These are phyloP conservation scores for Tephrocybe sp. DNA, from an alignment of 768 basidiomycete genomes.

Conservation along the genomic window DNA sequence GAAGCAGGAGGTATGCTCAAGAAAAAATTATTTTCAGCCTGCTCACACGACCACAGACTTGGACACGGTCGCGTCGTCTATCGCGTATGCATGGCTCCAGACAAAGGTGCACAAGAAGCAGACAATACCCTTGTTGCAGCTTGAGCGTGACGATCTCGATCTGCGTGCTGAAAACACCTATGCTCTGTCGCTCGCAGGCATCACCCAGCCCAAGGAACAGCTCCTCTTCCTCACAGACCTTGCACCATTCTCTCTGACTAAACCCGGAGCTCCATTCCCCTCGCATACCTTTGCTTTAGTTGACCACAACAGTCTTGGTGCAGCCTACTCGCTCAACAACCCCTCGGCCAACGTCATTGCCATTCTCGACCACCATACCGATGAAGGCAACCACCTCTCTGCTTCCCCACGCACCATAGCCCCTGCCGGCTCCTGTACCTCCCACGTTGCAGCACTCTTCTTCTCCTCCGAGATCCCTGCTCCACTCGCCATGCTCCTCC, in stretches of 20 bases:
- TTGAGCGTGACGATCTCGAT: slow-evolving; percentile 61
- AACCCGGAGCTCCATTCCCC: slow-evolving; percentile 35
- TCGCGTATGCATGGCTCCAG: slow-evolving; percentile 80
- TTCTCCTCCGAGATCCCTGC: slow-evolving; percentile 44
- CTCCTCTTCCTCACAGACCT: slow-evolving; percentile 74
- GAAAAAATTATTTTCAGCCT: background rate
- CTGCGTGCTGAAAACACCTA: slow-evolving; percentile 88
- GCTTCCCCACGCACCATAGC: slow-evolving; percentile 68
- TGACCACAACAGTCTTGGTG: slow-evolving; percentile 81
- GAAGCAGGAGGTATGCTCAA: slow-evolving; percentile 85
- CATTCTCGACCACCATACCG: slow-evolving; percentile 90
- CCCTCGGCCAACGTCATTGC: slow-evolving; percentile 59
- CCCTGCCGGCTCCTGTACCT: slow-evolving; percentile 82
- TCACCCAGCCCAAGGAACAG: slow-evolving; percentile 49
- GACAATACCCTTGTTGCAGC: slow-evolving; percentile 73
- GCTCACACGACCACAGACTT: slow-evolving; percentile 57
- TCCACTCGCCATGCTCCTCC: slow-evolving; percentile 75
- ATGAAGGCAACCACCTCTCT: slow-evolving; percentile 71
- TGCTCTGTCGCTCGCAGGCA: slow-evolving; percentile 62
- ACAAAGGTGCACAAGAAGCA: slow-evolving; percentile 53
- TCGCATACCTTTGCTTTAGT: slow-evolving; percentile 75
- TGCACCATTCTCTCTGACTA: slow-evolving; percentile 27
- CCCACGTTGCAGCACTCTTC: slow-evolving; percentile 41
- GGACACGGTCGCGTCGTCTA: slow-evolving; percentile 83
- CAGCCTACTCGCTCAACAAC: slow-evolving; percentile 39